Conservation (phyloP, 768 basidiomycete genomes). For the Tricholoma sp. region DNA sequence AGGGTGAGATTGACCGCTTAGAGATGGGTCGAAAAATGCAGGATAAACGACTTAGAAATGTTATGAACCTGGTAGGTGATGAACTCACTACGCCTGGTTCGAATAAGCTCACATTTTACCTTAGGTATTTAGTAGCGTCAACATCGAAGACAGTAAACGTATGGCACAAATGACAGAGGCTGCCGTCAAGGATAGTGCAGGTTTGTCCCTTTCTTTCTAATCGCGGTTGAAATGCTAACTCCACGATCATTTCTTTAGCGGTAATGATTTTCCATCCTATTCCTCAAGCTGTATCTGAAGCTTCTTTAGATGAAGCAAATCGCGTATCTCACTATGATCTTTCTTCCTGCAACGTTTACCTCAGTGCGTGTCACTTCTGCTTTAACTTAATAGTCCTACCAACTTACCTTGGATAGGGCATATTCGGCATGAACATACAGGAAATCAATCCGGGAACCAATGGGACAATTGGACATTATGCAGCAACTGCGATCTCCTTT, state of each 20-base stretch:
- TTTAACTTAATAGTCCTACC: background rate
- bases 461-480: slow-evolving; percentile 38
- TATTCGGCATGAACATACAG: slow-evolving; percentile 34
- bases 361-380: slow-evolving; percentile 28
- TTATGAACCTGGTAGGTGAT: slow-evolving; percentile 41
- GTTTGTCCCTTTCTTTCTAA: slow-evolving; percentile 13
- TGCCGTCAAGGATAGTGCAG: slow-evolving; percentile 43
- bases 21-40: slow-evolving; percentile 37
- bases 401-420: background rate
- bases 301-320: slow-evolving; percentile 47
- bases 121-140: slow-evolving; percentile 57
- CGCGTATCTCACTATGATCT: slow-evolving; percentile 58
- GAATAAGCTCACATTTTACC: background rate
- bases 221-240: background rate
- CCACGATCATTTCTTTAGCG: slow-evolving; percentile 10
- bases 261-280: slow-evolving; percentile 7
- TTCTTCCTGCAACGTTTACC: slow-evolving; percentile 52
- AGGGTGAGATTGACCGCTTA: slow-evolving; percentile 45
- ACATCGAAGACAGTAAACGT: slow-evolving; percentile 47
- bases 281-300: background rate
- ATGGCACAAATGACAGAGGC: slow-evolving; percentile 52
- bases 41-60: slow-evolving; percentile 44
- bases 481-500: slow-evolving; percentile 37
- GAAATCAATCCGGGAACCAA: slow-evolving; percentile 32
- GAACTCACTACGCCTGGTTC: background rate